Evolutionary conservation across 192 early-diverging fungal genomes (phyloP).

Genomic region (Rhizophagus sp.): DNA sequence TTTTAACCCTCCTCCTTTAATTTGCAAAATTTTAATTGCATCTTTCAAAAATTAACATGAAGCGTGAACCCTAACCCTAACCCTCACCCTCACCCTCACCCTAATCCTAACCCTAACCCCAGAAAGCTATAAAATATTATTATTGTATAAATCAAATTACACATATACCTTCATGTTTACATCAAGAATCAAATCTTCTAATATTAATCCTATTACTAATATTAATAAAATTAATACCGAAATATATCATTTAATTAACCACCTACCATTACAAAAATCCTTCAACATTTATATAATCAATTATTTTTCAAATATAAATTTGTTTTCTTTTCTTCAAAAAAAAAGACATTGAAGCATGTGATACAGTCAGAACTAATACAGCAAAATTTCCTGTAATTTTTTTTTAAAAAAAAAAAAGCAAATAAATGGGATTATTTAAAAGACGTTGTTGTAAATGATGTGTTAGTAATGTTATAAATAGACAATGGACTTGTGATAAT

Average conservation of each 20-base stretch:
- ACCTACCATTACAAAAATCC: background rate
- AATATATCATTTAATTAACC: slow-evolving; percentile 24
- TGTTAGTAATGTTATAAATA: slow-evolving; percentile 26
- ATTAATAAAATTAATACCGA: background rate
- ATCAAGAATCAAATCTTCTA: slow-evolving; percentile 12
- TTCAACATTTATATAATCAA: slow-evolving; percentile 41
- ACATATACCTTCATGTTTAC: slow-evolving; percentile 27
- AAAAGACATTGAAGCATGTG: slow-evolving; percentile 27
- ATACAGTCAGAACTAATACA: slow-evolving; percentile 20
- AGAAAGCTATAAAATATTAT: slow-evolving; percentile 37
- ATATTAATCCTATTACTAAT: slow-evolving; percentile 1
- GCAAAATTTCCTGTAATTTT: background rate
- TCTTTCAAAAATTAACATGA: too few relatives aligned
- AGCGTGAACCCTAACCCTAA: too few relatives aligned
- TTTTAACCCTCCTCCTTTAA: too few relatives aligned
- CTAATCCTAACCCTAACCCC: too few relatives aligned
- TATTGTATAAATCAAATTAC: slow-evolving; percentile 27
- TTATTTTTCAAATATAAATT: slow-evolving; percentile 33
- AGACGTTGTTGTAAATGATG: slow-evolving; percentile 20
- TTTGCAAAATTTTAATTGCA: too few relatives aligned
- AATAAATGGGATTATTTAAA: slow-evolving; percentile 16
- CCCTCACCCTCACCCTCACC: too few relatives aligned
- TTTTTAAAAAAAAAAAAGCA: background rate
- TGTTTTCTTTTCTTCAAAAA: slow-evolving; percentile 27
- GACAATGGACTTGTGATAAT: slow-evolving; percentile 33